Conservation (phyloP, 2,329 filamentous ascomycete species). For the Fusarium stilboides region DNA sequence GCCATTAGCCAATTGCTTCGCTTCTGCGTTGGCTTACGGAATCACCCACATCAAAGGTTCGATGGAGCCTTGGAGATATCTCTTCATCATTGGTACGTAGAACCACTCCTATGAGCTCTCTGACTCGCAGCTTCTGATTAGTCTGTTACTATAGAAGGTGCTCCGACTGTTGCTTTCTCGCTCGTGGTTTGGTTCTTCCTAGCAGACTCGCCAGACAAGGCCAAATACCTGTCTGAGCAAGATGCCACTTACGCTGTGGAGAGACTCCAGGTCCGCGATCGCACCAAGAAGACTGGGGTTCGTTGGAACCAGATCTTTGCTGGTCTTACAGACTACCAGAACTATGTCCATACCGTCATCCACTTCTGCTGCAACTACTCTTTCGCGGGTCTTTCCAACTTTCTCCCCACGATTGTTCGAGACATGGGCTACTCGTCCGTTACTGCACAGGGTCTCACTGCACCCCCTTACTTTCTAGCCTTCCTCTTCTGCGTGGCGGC, state of each 20-base stretch:
- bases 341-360: conserved; percentile 29
- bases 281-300: conserved; percentile 11
- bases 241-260: conserved; percentile 14
- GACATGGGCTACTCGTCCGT: conserved; percentile 17
- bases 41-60: conserved; percentile 24
- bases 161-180: conserved; percentile 19
- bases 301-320: conserved; percentile 33
- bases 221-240: conserved; percentile 15
- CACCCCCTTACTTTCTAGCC: conserved; percentile 18
- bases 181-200: conserved; percentile 33
- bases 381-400: conserved; percentile 33
- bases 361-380: conserved; percentile 42
- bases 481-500: conserved; percentile 24
- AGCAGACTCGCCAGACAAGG: conserved; percentile 18
- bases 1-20: conserved; percentile 31
- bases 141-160: conserved; percentile 3
- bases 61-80: conserved; percentile 30
- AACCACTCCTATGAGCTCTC: too few relatives aligned
- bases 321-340: conserved; percentile 27
- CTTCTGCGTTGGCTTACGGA: conserved; percentile 27
- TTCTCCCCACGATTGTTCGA: conserved; percentile 33
- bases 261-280: conserved; percentile 18
- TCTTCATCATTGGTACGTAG: conserved; percentile 8
- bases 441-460: conserved; percentile 26
- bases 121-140: not conserved